phyloP scores from a whole-genome alignment of 768 basidiomycete genomes.

The Suillus tomentosus region DNA sequence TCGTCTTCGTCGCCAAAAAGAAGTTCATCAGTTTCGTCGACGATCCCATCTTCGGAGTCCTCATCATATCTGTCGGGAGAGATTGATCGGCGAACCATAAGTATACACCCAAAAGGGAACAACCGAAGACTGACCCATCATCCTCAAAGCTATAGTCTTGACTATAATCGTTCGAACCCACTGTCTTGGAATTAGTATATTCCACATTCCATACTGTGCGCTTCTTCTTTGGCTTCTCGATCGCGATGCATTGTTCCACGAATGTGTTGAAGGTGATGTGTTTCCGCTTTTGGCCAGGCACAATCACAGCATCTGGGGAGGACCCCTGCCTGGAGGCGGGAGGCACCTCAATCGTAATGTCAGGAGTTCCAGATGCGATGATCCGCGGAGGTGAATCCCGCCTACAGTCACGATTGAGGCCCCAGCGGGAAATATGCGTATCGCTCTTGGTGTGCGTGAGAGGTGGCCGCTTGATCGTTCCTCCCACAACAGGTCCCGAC shows the following conservation, averaged over 20 bases:
- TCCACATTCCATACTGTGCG: slow-evolving; percentile 33
- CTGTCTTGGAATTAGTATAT: slow-evolving; percentile 12
- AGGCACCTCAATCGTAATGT: slow-evolving; percentile 14
- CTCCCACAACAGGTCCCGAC: slow-evolving; percentile 1
- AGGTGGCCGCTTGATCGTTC: slow-evolving; percentile 45
- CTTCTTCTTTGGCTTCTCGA: slow-evolving; percentile 66
- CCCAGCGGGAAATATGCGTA: slow-evolving; percentile 70
- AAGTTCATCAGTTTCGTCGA: slow-evolving; percentile 48
- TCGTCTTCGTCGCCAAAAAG: slow-evolving; percentile 32
- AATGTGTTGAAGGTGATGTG: slow-evolving; percentile 99
- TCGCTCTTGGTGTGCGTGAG: slow-evolving; percentile 88
- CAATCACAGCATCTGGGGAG: slow-evolving; percentile 17
- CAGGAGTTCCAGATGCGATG: slow-evolving; percentile 13
- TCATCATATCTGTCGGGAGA: slow-evolving; percentile 58
- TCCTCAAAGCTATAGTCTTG: slow-evolving; percentile 42
- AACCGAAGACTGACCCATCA: slow-evolving; percentile 55
- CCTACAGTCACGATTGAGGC: slow-evolving; percentile 46
- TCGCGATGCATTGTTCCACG: slow-evolving; percentile 93
- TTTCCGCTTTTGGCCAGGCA: slow-evolving; percentile 57
- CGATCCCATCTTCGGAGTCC: slow-evolving; percentile 59
- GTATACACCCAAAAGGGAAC: neutral
- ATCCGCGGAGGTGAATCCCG: slow-evolving; percentile 76
- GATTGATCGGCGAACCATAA: slow-evolving; percentile 14
- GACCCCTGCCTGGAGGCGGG: slow-evolving; percentile 20
- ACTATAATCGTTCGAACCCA: slow-evolving; percentile 27